Evolutionary conservation across 257 asterid genomes (phyloP), one percentile per base, ranked within the genome.

Genomic region (Solanum acaule): DNA sequence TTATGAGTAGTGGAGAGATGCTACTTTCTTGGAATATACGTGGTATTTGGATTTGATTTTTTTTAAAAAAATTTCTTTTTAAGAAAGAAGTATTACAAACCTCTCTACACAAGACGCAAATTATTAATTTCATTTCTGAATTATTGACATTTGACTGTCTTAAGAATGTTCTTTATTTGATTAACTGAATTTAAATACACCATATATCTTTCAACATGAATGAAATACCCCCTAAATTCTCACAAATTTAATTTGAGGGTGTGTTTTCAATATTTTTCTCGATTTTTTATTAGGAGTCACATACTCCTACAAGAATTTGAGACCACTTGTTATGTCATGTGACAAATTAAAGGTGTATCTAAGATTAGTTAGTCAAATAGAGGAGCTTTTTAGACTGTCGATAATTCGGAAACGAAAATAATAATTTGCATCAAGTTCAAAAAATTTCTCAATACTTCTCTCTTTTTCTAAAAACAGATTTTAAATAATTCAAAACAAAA

Each of bases 1-100:
- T 25, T 25, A n/a, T 63, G 71, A 63, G 71, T 63, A 63, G 88
- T 87, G 86, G 89, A 91, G 88, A 79, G 90, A 87, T n/a, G 22
- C 15, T 38, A 56, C n/a, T 87, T 88, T 77, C 85, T 52, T 86
- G 86, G 90, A 59, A 63, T 87, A 63, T n/a, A n/a, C 71, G 15
- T 59, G 84, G 13, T 77, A 8, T 44, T 44, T 79, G 65, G 63
- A 42, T 42, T 78, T 40, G 84, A 52, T 16, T 14, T 13, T 44
- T 49, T 16, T 6, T 0, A 0, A 0, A 16, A 49, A 15, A 52
- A 16, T 2, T 16, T 52, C 23, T 52, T 6, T 52, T 52, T 52
- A 52, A 52, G 63, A 16, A 52, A 52, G 63, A 52, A 52, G 23
- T 16, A 16, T 49, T 49, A 15, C 20, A 15, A 49, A 49, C 22